A percentile compares a stretch with the other conserved stretches of the same genome.
Conservation (phyloP, 75 land plant species). For the Pinus taeda region DNA sequence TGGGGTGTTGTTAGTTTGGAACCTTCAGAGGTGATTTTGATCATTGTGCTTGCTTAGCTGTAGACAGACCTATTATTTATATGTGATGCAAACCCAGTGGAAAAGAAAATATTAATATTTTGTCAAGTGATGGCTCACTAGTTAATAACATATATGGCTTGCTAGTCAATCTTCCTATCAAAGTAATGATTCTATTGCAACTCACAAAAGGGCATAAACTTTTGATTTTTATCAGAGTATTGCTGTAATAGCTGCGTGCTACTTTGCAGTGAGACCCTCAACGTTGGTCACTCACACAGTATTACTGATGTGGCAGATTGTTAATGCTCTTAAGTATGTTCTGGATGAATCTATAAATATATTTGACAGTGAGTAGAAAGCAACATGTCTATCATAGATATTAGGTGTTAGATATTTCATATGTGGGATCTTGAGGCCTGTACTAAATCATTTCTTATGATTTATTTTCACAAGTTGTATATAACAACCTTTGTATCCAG, state of each 20-base stretch:
- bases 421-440: background rate
- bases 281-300: too few relatives aligned
- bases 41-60: background rate
- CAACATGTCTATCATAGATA: too few relatives aligned
- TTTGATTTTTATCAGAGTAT: too few relatives aligned
- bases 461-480: background rate
- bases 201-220: too few relatives aligned
- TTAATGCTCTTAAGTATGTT: too few relatives aligned
- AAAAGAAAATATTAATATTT: background rate
- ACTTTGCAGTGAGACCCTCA: too few relatives aligned
- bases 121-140: background rate
- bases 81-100: background rate
- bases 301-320: too few relatives aligned
- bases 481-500: background rate
- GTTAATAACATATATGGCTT: background rate
- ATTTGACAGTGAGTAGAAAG: too few relatives aligned
- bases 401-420: too few relatives aligned
- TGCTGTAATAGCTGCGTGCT: too few relatives aligned
- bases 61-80: background rate
- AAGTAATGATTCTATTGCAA: too few relatives aligned
- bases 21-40: constrained; percentile 26
- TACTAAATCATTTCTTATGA: background rate
- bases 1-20: constrained; percentile 40
- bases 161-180: background rate
- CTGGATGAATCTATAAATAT: too few relatives aligned